Percentiles rank a stretch among this genome's conserved stretches.
Conservation (phyloP, 78 protist genomes). For the Creolimax fragrantissima region DNA sequence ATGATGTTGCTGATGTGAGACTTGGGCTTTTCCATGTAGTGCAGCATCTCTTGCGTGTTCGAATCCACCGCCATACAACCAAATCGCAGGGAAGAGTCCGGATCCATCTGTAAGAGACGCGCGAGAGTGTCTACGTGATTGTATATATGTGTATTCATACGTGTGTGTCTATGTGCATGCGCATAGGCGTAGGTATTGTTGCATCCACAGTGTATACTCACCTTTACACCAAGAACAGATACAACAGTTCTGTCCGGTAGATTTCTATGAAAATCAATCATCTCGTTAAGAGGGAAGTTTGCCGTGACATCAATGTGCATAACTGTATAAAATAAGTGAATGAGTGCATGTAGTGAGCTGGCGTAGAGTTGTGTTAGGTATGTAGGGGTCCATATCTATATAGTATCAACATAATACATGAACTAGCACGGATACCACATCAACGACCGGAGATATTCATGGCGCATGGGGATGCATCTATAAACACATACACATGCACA, state of each 20-base stretch:
- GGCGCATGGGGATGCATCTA: neutral
- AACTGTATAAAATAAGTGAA: neutral
- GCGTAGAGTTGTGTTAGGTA: too few species aligned
- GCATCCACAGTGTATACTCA: neutral
- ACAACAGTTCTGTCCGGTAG: neutral
- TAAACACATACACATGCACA: slow-evolving; percentile 3
- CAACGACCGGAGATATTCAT: neutral
- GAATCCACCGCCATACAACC: neutral
- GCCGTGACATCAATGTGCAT: neutral
- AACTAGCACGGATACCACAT: too few species aligned
- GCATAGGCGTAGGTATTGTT: neutral
- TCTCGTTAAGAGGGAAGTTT: neutral
- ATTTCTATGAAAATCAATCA: neutral
- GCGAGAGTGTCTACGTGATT: neutral
- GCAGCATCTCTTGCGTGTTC: neutral
- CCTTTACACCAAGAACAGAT: slow-evolving; percentile 5
- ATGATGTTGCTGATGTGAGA: neutral
- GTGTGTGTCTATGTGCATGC: neutral
- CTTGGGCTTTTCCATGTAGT: slow-evolving; percentile 43
- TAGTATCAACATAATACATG: too few species aligned
- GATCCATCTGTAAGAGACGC: neutral
- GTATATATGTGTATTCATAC: neutral
- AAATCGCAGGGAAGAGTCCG: neutral
- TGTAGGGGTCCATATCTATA: too few species aligned
- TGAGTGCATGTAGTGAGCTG: too few species aligned